Conservation (phyloP, 179 eudicot genomes). For the Patellifolia procumbens region DNA sequence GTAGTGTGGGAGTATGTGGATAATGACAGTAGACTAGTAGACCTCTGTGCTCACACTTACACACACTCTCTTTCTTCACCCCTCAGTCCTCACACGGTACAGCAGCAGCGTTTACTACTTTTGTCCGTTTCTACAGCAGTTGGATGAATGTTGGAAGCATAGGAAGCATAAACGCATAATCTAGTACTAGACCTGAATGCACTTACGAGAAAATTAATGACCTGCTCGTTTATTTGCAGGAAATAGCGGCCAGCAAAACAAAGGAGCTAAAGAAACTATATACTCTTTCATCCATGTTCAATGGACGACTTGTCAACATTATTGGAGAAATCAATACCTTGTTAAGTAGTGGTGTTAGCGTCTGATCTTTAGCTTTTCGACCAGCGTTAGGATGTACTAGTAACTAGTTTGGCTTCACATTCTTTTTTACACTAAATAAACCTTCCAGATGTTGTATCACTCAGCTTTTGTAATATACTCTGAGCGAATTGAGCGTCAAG, state of each 20-base stretch:
- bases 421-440: not conserved
- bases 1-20: too few relatives aligned
- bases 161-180: constrained; percentile 11
- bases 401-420: constrained; percentile 15
- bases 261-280: constrained; percentile 91
- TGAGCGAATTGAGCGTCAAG: not conserved
- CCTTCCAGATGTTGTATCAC: constrained; percentile 19
- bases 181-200: not conserved
- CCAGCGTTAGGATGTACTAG: constrained; percentile 11
- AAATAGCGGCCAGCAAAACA: constrained; percentile 76
- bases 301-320: constrained; percentile 91
- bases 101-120: constrained; percentile 8
- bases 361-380: constrained; percentile 26
- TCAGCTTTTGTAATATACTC: constrained; percentile 8
- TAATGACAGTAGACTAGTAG: not conserved
- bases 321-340: constrained; percentile 91
- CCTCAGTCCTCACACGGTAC: not conserved
- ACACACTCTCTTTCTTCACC: not conserved
- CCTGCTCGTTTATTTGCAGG: constrained; percentile 50
- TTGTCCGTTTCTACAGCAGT: constrained; percentile 14
- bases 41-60: not conserved
- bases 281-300: constrained; percentile 80
- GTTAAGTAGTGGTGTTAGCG: constrained; percentile 47
- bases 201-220: not conserved
- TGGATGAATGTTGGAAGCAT: constrained; percentile 3